phyloP scores from a whole-genome alignment of 2,329 filamentous ascomycete genomes.

The Cercospora canescens region DNA sequence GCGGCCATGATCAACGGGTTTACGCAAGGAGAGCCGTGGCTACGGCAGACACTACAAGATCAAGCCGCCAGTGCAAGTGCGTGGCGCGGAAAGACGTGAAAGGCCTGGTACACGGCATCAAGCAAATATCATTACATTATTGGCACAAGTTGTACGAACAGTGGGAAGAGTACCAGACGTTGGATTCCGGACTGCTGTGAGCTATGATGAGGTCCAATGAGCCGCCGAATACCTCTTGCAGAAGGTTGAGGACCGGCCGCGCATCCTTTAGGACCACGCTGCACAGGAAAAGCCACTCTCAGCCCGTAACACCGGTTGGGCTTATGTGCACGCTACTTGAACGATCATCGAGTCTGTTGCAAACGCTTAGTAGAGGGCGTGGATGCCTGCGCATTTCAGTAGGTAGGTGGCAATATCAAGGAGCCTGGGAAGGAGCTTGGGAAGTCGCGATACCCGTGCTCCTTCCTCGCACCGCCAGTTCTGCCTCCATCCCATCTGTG shows the following conservation, averaged over 20 bases:
- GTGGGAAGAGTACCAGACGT: not conserved
- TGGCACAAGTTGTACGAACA: not conserved
- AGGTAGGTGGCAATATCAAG: not conserved
- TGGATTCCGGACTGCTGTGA: not conserved
- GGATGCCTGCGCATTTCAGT: not conserved
- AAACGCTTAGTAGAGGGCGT: not conserved
- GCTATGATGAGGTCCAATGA: not conserved
- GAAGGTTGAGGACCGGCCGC: not conserved
- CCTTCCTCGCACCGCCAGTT: constrained; percentile 4
- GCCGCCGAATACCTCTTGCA: not conserved
- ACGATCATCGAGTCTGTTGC: not conserved
- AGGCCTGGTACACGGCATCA: not conserved
- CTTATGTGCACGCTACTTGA: not conserved
- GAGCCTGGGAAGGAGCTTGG: not conserved
- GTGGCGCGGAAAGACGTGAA: constrained; percentile 39
- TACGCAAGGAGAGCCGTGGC: constrained; percentile 37
- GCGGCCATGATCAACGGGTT: constrained; percentile 42
- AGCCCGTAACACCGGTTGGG: not conserved
- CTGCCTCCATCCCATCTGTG: not conserved
- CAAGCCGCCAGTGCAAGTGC: constrained; percentile 43
- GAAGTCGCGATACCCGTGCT: not conserved
- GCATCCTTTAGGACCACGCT: not conserved
- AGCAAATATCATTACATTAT: not conserved
- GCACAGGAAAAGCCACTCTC: not conserved
- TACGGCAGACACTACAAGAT: constrained; percentile 41